Base-by-base conservation (phyloP, 306 rosid genomes). In the Betula pendula region DNA sequence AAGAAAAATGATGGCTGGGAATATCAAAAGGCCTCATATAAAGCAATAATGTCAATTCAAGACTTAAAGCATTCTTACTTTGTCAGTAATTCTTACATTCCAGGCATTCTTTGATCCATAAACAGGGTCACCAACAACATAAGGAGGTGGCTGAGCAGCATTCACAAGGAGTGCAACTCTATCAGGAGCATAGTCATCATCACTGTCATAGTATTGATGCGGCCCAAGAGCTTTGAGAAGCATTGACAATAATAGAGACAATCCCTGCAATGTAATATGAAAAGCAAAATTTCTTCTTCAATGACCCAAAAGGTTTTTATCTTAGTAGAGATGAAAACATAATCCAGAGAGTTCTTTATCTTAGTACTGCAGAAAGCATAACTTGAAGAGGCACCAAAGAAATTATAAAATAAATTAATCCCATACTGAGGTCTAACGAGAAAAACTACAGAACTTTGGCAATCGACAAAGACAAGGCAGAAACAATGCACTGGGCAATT, bases 141-240 rank as follows among this genome's bases (percentile, higher is more conserved):
- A 87, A 6, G 85, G 71, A 82, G 87, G 85, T 38, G 91, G 85
- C 55, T 75, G 85, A 74, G 43, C 80, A 72, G 91, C 83, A 78
- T 88, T 88, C 68, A 77, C 87, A 75, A 91, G 84, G 67, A 91
- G 96, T 17, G 97, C 91, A 82, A 80, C 87, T 68, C 91, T 82
- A 33, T 83, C 96, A 15, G 94, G 68, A 69, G 60, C 48, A 84
- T 88, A 83, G 2, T 94, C 98, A 50, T 94, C 94, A 67, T 90
- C 97, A 65, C 94, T 90, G 27, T 94, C 97, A 73, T 91, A 88
- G 73, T 77, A 79, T 68, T 71, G 90, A 86, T 82, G 89, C 0
- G 92, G 90, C 77, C 98, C 94, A 31, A 88, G 90, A 65, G 90
- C 97, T 79, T 90, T 94, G 74, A 91, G 90, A 77, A 90, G 66